Evolutionary conservation across 139 green algal species (phyloP).

Genomic region (Tetradesmus obliquus): DNA sequence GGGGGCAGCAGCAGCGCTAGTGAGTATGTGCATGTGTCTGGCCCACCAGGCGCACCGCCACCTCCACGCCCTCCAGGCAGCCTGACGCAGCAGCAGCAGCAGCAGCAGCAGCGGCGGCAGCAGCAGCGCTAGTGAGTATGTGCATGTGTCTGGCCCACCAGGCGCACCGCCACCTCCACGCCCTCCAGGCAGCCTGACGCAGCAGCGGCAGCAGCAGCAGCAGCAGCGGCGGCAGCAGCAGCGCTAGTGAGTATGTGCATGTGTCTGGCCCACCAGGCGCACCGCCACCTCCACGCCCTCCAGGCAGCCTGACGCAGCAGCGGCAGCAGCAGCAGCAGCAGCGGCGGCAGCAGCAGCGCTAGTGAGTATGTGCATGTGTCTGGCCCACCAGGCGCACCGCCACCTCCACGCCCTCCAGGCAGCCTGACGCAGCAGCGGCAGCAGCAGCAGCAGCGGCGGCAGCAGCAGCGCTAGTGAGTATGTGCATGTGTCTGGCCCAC

Average conservation of each 20-base stretch:
- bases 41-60: too few species aligned
- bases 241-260: constrained; percentile 19
- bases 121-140: too few species aligned
- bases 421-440: neutral
- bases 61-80: constrained; percentile 13
- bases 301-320: neutral
- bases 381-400: constrained; percentile 34
- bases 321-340: neutral
- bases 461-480: too few species aligned
- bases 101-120: neutral
- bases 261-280: constrained; percentile 19
- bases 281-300: constrained; percentile 41
- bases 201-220: neutral
- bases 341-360: constrained; percentile 42
- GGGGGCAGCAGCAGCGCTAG: too few species aligned
- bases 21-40: too few species aligned
- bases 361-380: neutral
- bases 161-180: neutral
- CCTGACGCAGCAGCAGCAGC: too few species aligned
- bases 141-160: too few species aligned
- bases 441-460: neutral
- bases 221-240: constrained; percentile 33
- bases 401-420: constrained; percentile 42
- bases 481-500: too few species aligned
- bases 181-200: constrained; percentile 1